Evolutionary conservation across 2,329 filamentous ascomycete species (phyloP).

Genomic region (Cladosporium phlei): DNA sequence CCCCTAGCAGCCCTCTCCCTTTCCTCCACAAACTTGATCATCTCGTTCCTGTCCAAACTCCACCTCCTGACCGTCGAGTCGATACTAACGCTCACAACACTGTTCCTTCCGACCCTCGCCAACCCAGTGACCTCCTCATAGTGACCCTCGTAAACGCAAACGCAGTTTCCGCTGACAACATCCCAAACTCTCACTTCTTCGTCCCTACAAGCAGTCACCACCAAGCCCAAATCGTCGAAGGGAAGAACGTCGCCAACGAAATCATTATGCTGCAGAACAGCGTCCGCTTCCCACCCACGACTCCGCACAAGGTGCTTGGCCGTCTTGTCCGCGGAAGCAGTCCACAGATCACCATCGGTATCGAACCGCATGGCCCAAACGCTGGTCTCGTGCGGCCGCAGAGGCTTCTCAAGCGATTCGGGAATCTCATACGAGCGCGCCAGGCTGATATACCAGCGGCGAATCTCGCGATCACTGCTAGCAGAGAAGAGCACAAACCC

Average conservation of each 20-base stretch:
- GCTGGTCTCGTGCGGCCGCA: constrained; percentile 83
- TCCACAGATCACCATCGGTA: constrained; percentile 74
- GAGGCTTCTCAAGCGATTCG: constrained; percentile 45
- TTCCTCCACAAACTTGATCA: constrained; percentile 52
- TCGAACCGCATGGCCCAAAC: constrained; percentile 73
- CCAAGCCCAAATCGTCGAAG: constrained; percentile 61
- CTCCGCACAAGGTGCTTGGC: constrained; percentile 71
- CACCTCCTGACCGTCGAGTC: constrained; percentile 84
- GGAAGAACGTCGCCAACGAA: constrained; percentile 82
- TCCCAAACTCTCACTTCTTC: constrained; percentile 93
- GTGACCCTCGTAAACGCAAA: constrained; percentile 59
- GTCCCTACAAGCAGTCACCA: constrained; percentile 82
- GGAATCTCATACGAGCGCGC: constrained; percentile 51
- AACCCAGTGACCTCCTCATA: constrained; percentile 89
- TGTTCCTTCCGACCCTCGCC: constrained; percentile 48
- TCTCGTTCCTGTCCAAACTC: constrained; percentile 61
- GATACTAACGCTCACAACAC: constrained; percentile 76
- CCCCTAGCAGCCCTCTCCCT: constrained; percentile 47
- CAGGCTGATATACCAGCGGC: constrained; percentile 64
- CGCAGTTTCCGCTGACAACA: constrained; percentile 27
- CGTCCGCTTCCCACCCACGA: constrained; percentile 65
- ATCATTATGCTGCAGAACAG: constrained; percentile 73
- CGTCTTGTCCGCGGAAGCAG: constrained; percentile 84
- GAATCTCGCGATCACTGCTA: constrained; percentile 60
- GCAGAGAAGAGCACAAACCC: constrained; percentile 65